phyloP scores from a whole-genome alignment of 1,139 yeast genomes.

The Sugiyamaella xylanicola region DNA sequence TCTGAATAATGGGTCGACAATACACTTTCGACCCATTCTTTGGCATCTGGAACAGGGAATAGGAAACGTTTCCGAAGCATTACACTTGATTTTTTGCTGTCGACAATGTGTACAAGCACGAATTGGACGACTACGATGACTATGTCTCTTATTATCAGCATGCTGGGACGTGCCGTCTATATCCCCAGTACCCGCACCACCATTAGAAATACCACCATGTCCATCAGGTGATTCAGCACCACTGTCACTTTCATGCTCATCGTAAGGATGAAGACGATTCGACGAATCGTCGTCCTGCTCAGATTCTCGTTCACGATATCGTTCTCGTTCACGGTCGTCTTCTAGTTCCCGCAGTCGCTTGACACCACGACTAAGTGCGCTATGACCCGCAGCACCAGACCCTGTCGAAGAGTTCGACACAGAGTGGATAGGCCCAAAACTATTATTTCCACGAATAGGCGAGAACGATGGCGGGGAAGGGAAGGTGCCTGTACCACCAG shows the following conservation, averaged over 20 bases:
- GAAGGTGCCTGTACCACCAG: no score
- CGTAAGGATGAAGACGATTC: not conserved
- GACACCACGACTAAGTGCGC: not conserved
- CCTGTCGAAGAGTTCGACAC: no score
- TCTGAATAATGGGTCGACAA: constrained; percentile 86
- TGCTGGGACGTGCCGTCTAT: not conserved
- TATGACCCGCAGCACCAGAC: no score
- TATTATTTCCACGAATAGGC: no score
- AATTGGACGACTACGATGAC: constrained; percentile 59
- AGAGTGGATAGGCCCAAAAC: no score
- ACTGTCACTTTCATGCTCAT: constrained; percentile 8
- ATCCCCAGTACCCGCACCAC: not conserved
- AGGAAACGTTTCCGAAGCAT: constrained; percentile 84
- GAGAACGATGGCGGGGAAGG: no score
- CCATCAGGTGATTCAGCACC: constrained; percentile 10
- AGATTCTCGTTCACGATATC: not conserved
- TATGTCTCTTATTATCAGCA: not conserved
- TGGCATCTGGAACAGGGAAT: constrained; percentile 82
- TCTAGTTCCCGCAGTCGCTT: constrained; percentile 1
- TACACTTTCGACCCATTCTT: constrained; percentile 77
- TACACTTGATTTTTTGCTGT: constrained; percentile 91
- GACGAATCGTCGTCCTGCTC: not conserved
- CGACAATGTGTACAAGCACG: constrained; percentile 94
- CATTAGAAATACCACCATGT: not conserved
- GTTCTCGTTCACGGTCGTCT: constrained; percentile 1